A percentile compares a stretch with the other conserved stretches of the same genome.
Evolutionary conservation across 2,329 filamentous ascomycete species (phyloP).

Genomic region (Stemphylium vesicarium): DNA sequence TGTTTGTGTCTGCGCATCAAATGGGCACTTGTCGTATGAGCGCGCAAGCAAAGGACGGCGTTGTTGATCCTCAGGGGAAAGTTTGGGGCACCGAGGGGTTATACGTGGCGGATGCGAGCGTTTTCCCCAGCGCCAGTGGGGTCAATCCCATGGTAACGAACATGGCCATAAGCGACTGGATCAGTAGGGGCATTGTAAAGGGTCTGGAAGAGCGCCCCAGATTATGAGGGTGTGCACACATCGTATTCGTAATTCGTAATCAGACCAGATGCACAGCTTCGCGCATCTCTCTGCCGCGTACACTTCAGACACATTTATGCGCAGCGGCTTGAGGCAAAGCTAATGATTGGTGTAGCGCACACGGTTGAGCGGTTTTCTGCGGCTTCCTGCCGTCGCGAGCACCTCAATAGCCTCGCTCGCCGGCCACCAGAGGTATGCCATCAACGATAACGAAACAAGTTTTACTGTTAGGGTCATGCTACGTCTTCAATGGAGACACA

Average conservation of each 20-base stretch:
- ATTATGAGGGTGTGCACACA: slow-evolving; percentile 15
- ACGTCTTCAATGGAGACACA: neutral
- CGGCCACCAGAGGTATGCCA: neutral
- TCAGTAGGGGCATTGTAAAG: slow-evolving; percentile 38
- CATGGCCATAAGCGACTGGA: slow-evolving; percentile 60
- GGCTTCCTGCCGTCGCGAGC: too few relatives aligned
- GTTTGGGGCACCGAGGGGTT: slow-evolving; percentile 71
- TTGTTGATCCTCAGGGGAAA: slow-evolving; percentile 51
- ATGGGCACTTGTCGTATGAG: slow-evolving; percentile 82
- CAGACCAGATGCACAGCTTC: neutral
- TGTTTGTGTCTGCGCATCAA: slow-evolving; percentile 77
- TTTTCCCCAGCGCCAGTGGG: slow-evolving; percentile 77
- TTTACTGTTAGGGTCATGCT: neutral
- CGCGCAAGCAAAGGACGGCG: slow-evolving; percentile 50
- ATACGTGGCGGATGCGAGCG: slow-evolving; percentile 76
- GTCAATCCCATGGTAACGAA: slow-evolving; percentile 83
- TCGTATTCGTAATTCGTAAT: neutral
- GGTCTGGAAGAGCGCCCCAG: slow-evolving; percentile 32
- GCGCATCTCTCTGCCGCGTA: neutral
- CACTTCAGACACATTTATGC: too few relatives aligned
- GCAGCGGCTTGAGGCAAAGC: neutral
- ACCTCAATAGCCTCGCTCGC: neutral
- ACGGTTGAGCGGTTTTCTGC: too few relatives aligned
- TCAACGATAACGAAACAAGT: neutral
- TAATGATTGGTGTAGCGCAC: neutral